These are phyloP conservation scores for Westerdykella ornata DNA, from an alignment of 2,329 filamentous ascomycete species.

Conservation along the genomic window DNA sequence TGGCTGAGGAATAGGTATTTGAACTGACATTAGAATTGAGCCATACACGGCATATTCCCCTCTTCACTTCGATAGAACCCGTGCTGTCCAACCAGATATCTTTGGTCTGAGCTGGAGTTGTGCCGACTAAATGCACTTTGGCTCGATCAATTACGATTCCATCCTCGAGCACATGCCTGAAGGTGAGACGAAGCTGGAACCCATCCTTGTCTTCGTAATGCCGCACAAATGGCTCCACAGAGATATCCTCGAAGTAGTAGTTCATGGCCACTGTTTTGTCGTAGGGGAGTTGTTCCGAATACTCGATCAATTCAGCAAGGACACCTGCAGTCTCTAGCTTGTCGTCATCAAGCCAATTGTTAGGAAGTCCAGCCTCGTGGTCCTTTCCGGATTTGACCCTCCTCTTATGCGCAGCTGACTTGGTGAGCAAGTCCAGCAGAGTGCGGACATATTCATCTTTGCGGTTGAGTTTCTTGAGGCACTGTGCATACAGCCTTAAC, in stretches of 20 bases:
- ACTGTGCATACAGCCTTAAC: slow-evolving; percentile 77
- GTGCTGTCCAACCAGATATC: slow-evolving; percentile 61
- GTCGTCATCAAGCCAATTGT: slow-evolving; percentile 36
- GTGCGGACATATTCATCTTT: slow-evolving; percentile 74
- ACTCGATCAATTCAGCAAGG: slow-evolving; percentile 41
- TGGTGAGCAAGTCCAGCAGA: slow-evolving; percentile 65
- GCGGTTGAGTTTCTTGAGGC: slow-evolving; percentile 67
- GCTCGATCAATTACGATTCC: slow-evolving; percentile 60
- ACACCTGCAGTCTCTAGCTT: slow-evolving; percentile 34
- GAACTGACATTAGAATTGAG: slow-evolving; percentile 42
- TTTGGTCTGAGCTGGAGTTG: slow-evolving; percentile 50
- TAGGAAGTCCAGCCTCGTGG: neutral
- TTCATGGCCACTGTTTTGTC: slow-evolving; percentile 63
- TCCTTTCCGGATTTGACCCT: slow-evolving; percentile 18
- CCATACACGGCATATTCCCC: slow-evolving; percentile 49
- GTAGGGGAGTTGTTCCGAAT: slow-evolving; percentile 47
- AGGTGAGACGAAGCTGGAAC: slow-evolving; percentile 61
- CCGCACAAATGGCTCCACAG: slow-evolving; percentile 59
- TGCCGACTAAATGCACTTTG: slow-evolving; percentile 56
- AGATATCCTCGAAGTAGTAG: slow-evolving; percentile 66
- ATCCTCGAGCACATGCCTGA: slow-evolving; percentile 68
- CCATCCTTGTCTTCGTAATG: slow-evolving; percentile 69
- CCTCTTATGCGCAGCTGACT: slow-evolving; percentile 46
- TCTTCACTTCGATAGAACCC: slow-evolving; percentile 44
- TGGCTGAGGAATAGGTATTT: neutral